Base-by-base conservation (phyloP, 2,329 filamentous ascomycete genomes). In the Teratosphaeria epicoccoides region DNA sequence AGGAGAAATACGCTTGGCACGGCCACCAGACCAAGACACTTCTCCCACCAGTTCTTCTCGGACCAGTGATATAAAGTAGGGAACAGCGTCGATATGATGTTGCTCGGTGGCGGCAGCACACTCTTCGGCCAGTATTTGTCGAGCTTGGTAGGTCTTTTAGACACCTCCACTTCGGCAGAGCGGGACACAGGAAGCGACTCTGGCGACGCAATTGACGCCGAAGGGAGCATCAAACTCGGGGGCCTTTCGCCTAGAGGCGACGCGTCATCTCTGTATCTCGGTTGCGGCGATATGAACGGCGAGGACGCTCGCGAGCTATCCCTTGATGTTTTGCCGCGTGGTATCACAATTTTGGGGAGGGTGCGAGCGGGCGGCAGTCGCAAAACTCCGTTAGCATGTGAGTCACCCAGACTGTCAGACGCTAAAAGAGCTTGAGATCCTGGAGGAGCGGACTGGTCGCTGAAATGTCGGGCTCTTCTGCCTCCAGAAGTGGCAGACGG, bases 1-100 rank as follows among this genome's bases (percentile, higher is more conserved):
- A 98, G 76, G 2, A 97, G 71, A 56, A 98, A 87, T 33, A 98
- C 88, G 60, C 86, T 94, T 1, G 90, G 87, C n/a, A 88, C 84
- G 6, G 90, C 90, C 33, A 94, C 77, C 10, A 93, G 62, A 43
- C 88, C 91, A 46, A 96, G 72, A 44, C 89, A 71, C 63, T 87
- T 89, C 61, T 91, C 90, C 82, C 84, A 88, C n/a, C 85, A 68
- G n/a, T 75, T 82, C 69, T 96, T 97, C 24, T 85, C 80, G 43
- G 70, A 74, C 88, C 91, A 98, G 24, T 79, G 83, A 57, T 83
- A 84, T 25, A 98, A 70, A 0, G 91, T 96, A 0, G 93, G 93
- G 59, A 97, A 95, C 0, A 98, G 70, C 0, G 87, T 90, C 14
- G 81, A 77, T 14, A 82, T 68, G 12, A 97, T 73, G 6, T 85